Conservation (phyloP, 2,329 filamentous ascomycete species). For the Trichoderma asperellum region DNA sequence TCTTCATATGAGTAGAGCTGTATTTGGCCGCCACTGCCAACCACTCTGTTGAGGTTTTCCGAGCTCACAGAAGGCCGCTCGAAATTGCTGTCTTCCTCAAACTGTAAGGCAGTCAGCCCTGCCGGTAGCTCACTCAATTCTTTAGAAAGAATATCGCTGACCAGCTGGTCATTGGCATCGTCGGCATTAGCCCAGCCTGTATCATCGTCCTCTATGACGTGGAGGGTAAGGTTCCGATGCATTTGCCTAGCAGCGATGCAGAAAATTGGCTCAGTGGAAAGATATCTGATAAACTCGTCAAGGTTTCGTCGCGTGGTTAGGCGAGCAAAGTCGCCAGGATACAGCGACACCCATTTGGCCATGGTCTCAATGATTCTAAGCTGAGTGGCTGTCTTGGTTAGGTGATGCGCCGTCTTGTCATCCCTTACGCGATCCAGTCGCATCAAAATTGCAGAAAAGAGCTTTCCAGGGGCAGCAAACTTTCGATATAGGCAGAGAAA, state of each 20-base stretch:
- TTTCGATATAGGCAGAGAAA: conserved; percentile 94
- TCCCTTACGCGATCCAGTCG: conserved; percentile 73
- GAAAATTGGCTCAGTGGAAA: conserved; percentile 81
- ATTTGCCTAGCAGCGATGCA: conserved; percentile 86
- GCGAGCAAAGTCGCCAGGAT: conserved; percentile 91
- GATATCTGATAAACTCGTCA: conserved; percentile 71
- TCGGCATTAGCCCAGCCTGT: conserved; percentile 89
- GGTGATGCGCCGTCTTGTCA: conserved; percentile 67
- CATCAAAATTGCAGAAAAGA: conserved; percentile 77
- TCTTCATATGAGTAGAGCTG: conserved; percentile 72
- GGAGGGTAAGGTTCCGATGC: conserved; percentile 71
- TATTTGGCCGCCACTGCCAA: conserved; percentile 50
- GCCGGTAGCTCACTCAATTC: conserved; percentile 46
- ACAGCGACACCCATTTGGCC: conserved; percentile 85
- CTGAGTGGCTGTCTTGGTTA: conserved; percentile 79
- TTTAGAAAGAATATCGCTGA: conserved; percentile 43
- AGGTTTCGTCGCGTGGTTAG: conserved; percentile 72
- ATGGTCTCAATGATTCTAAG: conserved; percentile 82
- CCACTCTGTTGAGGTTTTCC: conserved; percentile 47
- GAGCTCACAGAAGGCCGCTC: conserved; percentile 53
- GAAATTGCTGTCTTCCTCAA: conserved; percentile 52
- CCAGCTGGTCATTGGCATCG: conserved; percentile 47
- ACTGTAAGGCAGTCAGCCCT: conserved; percentile 53
- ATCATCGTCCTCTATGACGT: conserved; percentile 84
- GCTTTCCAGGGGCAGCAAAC: conserved; percentile 79